These are phyloP conservation scores for Digitaria exilis DNA, from an alignment of 202 grass and related monocot genomes.

Conservation along the genomic window DNA sequence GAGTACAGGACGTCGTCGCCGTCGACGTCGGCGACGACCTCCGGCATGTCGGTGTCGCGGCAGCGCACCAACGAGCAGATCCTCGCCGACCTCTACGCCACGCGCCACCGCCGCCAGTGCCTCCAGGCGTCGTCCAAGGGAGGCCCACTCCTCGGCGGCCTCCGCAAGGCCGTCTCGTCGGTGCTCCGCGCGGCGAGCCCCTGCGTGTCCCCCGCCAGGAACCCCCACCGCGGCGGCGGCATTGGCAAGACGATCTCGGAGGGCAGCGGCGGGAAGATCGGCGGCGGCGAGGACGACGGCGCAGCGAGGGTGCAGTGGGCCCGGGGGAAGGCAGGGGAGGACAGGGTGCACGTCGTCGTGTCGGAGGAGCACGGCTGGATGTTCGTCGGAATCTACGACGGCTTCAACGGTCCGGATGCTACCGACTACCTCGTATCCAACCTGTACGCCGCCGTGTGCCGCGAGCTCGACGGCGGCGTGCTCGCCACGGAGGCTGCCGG, in stretches of 20 bases:
- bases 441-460: slow-evolving; percentile 64
- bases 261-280: too few relatives aligned
- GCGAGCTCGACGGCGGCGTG: slow-evolving; percentile 60
- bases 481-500: slow-evolving; percentile 23
- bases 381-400: slow-evolving; percentile 96
- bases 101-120: slow-evolving; percentile 28
- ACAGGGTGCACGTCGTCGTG: slow-evolving; percentile 72
- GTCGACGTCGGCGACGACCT: slow-evolving; percentile 37
- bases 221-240: neutral
- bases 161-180: slow-evolving; percentile 29
- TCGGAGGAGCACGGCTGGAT: slow-evolving; percentile 77
- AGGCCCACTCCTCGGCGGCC: slow-evolving; percentile 35
- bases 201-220: neutral
- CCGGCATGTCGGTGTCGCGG: slow-evolving; percentile 43
- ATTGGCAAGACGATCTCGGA: too few relatives aligned
- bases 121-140: neutral
- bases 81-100: slow-evolving; percentile 45
- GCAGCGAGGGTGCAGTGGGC: slow-evolving; percentile 68
- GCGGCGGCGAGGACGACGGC: neutral
- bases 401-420: slow-evolving; percentile 94
- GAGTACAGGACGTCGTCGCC: slow-evolving; percentile 44
- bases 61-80: slow-evolving; percentile 57
- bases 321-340: slow-evolving; percentile 92
- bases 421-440: slow-evolving; percentile 75
- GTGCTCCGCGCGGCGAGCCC: slow-evolving; percentile 25